Conservation (phyloP, 139 green algal species). For the Chlorella sp. region DNA sequence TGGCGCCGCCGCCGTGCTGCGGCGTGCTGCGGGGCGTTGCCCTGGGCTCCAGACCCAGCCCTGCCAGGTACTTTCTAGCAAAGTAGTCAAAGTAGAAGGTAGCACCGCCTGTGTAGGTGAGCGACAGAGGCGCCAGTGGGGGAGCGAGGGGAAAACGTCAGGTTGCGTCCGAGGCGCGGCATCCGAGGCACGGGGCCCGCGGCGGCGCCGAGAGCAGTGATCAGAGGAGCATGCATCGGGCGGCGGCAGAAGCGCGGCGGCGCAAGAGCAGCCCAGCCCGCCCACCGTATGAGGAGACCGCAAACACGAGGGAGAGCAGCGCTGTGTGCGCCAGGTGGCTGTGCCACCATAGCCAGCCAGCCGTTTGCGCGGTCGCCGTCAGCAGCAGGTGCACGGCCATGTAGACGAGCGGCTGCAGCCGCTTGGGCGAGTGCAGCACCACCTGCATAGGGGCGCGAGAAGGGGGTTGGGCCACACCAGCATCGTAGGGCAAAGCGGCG, state of each 20-base stretch:
- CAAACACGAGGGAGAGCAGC: slow-evolving; percentile 38
- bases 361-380: slow-evolving; percentile 25
- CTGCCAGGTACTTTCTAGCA: slow-evolving; percentile 29
- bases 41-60: slow-evolving; percentile 17
- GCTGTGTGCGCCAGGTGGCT: slow-evolving; percentile 28
- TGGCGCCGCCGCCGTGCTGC: too few relatives aligned
- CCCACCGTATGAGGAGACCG: slow-evolving; percentile 46
- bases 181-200: neutral
- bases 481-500: too few relatives aligned
- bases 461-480: too few relatives aligned
- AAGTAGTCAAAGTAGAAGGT: slow-evolving; percentile 59
- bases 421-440: slow-evolving; percentile 35
- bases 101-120: slow-evolving; percentile 18
- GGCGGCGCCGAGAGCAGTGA: neutral
- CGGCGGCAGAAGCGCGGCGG: neutral
- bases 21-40: slow-evolving; percentile 5
- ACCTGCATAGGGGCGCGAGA: slow-evolving; percentile 2
- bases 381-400: slow-evolving; percentile 45
- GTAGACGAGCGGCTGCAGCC: slow-evolving; percentile 45
- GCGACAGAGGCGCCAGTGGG: neutral
- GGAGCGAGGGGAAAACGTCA: neutral
- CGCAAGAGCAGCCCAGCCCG: neutral
- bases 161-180: neutral
- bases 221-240: neutral
- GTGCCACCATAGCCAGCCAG: slow-evolving; percentile 48